These are phyloP conservation scores for Penicillium sp. DNA, from an alignment of 2,329 filamentous ascomycete species.

Conservation along the genomic window DNA sequence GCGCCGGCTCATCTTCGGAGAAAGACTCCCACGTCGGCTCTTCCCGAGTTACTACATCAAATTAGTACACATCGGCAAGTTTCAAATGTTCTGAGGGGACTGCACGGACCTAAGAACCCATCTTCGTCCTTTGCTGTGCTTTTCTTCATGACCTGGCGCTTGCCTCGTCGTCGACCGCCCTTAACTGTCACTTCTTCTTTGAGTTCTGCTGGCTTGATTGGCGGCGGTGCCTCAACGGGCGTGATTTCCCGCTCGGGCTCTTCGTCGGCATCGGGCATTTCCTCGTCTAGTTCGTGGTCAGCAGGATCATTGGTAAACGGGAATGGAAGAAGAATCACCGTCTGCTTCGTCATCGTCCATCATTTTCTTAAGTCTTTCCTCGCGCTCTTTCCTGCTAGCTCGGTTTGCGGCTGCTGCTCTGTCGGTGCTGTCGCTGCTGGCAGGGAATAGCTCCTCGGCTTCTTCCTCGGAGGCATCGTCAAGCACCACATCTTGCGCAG, in stretches of 20 bases:
- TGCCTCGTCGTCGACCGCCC: conserved; percentile 72
- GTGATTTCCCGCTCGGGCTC: conserved; percentile 39
- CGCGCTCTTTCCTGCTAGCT: conserved; percentile 61
- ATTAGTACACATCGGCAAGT: conserved; percentile 10
- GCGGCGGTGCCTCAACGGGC: conserved; percentile 36
- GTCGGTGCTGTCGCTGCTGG: conserved; percentile 40
- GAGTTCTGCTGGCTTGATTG: conserved; percentile 51
- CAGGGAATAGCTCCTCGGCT: conserved; percentile 53
- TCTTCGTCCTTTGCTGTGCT: conserved; percentile 84
- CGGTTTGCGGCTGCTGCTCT: conserved; percentile 38
- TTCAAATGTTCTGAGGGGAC: neutral
- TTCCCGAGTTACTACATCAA: conserved; percentile 74
- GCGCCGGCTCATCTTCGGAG: conserved; percentile 77
- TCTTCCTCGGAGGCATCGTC: conserved; percentile 61
- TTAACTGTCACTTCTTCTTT: conserved; percentile 54
- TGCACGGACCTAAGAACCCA: conserved; percentile 72
- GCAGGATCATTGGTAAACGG: conserved; percentile 23
- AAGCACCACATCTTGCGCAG: conserved; percentile 53
- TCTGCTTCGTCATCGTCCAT: conserved; percentile 62
- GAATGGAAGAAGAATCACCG: conserved; percentile 42
- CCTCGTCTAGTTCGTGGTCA: conserved; percentile 49
- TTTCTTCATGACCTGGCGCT: conserved; percentile 82
- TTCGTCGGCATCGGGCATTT: conserved; percentile 59
- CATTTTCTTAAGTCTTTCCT: conserved; percentile 70
- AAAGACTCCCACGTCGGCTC: conserved; percentile 88